phyloP scores from a whole-genome alignment of 306 rosid species.

The Citrullus mucosospermus region DNA sequence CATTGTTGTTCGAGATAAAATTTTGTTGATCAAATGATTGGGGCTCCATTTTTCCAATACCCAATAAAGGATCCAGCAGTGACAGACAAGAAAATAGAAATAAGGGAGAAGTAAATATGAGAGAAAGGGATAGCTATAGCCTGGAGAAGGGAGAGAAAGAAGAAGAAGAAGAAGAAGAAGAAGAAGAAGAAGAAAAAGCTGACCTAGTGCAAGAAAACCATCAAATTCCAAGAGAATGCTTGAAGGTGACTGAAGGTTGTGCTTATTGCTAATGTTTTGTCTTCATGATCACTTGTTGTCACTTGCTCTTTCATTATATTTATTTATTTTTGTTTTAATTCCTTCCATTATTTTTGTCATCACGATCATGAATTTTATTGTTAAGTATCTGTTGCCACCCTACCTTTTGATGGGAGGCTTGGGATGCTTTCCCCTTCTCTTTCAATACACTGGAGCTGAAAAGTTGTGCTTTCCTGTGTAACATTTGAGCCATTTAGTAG shows the following conservation, averaged over 20 bases:
- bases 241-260: slow-evolving; percentile 33
- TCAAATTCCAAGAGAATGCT: slow-evolving; percentile 33
- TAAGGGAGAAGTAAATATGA: slow-evolving; percentile 32
- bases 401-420: slow-evolving; percentile 39
- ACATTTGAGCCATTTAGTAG: slow-evolving; percentile 22
- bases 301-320: slow-evolving; percentile 15
- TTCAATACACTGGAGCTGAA: slow-evolving; percentile 3
- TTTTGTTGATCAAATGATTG: slow-evolving; percentile 22
- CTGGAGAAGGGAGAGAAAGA: slow-evolving; percentile 28
- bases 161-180: slow-evolving; percentile 8
- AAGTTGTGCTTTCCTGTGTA: slow-evolving; percentile 3
- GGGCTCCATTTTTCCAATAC: slow-evolving; percentile 42
- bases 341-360: background rate
- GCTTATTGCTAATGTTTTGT: slow-evolving; percentile 26
- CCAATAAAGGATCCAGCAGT: slow-evolving; percentile 30
- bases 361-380: slow-evolving; percentile 7
- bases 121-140: slow-evolving; percentile 26
- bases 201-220: slow-evolving; percentile 5
- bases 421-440: slow-evolving; percentile 35
- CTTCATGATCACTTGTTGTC: slow-evolving; percentile 22
- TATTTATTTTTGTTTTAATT: slow-evolving; percentile 9
- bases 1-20: slow-evolving; percentile 1
- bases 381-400: slow-evolving; percentile 26
- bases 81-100: slow-evolving; percentile 39
- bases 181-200: background rate